A percentile compares a stretch with the other conserved stretches of the same genome.
These are phyloP conservation scores for Gynochthodes officinalis DNA, from an alignment of 257 asterid genomes.

Conservation along the genomic window DNA sequence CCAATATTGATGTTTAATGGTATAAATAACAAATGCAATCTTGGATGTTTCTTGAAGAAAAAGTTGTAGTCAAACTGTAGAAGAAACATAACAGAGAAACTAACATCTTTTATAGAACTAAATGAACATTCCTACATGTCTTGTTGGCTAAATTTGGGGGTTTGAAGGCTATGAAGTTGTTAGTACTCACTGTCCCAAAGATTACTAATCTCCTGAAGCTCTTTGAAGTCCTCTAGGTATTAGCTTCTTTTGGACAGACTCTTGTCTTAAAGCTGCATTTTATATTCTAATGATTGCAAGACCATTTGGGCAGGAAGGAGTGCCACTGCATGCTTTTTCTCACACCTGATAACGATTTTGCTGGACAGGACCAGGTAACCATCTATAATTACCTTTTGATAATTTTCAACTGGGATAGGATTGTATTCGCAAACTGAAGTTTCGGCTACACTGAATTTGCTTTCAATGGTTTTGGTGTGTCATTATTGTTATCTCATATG, in stretches of 20 bases:
- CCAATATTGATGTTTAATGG: not conserved
- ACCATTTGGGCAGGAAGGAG: conserved; percentile 57
- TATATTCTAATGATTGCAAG: conserved; percentile 9
- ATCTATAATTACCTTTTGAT: not conserved
- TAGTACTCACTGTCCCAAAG: not conserved
- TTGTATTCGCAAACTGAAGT: too few species aligned
- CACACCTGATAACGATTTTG: conserved; percentile 85
- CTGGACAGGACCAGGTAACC: conserved; percentile 86
- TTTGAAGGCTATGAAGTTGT: not conserved
- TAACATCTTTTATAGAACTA: not conserved
- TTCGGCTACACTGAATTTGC: too few species aligned
- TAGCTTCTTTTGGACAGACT: not conserved
- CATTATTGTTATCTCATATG: not conserved
- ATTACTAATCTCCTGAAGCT: not conserved
- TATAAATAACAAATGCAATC: not conserved
- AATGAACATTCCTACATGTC: not conserved
- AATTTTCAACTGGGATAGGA: too few species aligned
- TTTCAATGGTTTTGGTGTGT: not conserved
- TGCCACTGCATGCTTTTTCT: conserved; percentile 98
- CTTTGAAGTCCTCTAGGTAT: not conserved
- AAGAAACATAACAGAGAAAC: not conserved
- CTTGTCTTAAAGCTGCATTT: not conserved
- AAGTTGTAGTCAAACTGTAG: not conserved
- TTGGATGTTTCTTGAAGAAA: not conserved
- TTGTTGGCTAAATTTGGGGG: not conserved